Conservation (phyloP, 805 yeast species). For the Sugiyamaella lignohabitans region DNA sequence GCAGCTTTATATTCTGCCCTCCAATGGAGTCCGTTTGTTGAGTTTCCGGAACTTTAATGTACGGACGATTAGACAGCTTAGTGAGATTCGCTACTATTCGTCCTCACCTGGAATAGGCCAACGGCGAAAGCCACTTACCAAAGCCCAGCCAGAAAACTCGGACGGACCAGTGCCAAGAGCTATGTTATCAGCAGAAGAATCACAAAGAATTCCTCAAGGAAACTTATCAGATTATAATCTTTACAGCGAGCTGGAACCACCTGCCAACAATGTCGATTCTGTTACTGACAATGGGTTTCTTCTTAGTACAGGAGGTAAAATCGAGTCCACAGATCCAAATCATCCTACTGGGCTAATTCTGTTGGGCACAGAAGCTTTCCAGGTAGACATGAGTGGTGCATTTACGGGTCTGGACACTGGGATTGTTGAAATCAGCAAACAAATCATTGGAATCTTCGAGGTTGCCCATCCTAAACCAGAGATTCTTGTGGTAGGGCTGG, state of each 20-base stretch:
- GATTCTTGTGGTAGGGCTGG: constrained; percentile 64
- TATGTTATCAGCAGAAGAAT: constrained; percentile 6
- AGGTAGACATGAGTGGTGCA: constrained; percentile 41
- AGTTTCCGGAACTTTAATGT: no score
- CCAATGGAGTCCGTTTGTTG: no score
- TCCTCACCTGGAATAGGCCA: background rate
- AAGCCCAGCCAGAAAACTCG: background rate
- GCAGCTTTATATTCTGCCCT: no score
- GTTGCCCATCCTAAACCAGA: constrained; percentile 73
- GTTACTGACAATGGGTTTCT: constrained; percentile 52
- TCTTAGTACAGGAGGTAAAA: constrained; percentile 47
- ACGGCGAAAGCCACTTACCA: background rate
- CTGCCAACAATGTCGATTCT: constrained; percentile 46
- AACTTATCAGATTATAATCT: constrained; percentile 39
- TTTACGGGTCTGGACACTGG: constrained; percentile 45
- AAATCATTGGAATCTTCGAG: constrained; percentile 44
- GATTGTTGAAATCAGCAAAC: constrained; percentile 45
- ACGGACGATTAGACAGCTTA: no score
- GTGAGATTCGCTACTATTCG: no score
- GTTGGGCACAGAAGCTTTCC: constrained; percentile 48
- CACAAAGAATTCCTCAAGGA: constrained; percentile 19
- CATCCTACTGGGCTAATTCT: constrained; percentile 28
- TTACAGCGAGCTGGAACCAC: constrained; percentile 38
- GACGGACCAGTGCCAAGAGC: constrained; percentile 2
- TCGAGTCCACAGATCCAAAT: constrained; percentile 31